phyloP scores from a whole-genome alignment of 2,329 filamentous ascomycete species.

The Fusarium nisikadoi region DNA sequence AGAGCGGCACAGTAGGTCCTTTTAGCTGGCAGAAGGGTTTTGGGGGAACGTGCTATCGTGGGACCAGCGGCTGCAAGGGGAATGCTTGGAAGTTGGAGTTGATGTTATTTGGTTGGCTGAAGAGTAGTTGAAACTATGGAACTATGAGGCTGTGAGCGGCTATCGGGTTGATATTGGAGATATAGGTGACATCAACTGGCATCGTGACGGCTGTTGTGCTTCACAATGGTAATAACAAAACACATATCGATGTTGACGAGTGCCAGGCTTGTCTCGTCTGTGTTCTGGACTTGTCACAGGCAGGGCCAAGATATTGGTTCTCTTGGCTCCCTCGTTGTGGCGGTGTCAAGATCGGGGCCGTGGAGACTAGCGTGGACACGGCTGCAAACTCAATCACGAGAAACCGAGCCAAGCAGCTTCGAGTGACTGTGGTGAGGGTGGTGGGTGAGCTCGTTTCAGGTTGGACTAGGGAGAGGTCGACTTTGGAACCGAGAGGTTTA shows the following conservation, averaged over 20 bases:
- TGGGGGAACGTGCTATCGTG: constrained; percentile 10
- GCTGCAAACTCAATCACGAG: neutral
- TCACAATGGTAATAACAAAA: constrained; percentile 18
- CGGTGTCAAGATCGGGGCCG: constrained; percentile 41
- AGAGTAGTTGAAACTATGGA: constrained; percentile 1
- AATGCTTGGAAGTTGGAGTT: constrained; percentile 9
- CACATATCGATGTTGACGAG: constrained; percentile 7
- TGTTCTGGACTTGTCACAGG: constrained; percentile 27
- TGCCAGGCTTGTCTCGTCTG: constrained; percentile 31
- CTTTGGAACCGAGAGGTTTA: neutral
- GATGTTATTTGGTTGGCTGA: constrained; percentile 35
- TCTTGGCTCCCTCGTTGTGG: constrained; percentile 11
- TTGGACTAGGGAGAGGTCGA: constrained; percentile 28
- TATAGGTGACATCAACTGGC: constrained; percentile 30
- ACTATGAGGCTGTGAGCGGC: constrained; percentile 13
- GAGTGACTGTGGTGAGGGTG: constrained; percentile 25
- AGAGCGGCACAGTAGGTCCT: constrained; percentile 18
- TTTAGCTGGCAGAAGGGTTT: constrained; percentile 9
- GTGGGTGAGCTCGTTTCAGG: constrained; percentile 41
- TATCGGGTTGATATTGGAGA: constrained; percentile 14
- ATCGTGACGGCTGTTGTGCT: constrained; percentile 30
- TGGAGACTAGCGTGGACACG: constrained; percentile 18
- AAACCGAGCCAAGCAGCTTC: neutral
- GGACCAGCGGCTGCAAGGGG: constrained; percentile 10
- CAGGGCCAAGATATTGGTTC: constrained; percentile 9